phyloP scores from a whole-genome alignment of 164 flowering plant genomes.

The Cinnamomum micranthum region DNA sequence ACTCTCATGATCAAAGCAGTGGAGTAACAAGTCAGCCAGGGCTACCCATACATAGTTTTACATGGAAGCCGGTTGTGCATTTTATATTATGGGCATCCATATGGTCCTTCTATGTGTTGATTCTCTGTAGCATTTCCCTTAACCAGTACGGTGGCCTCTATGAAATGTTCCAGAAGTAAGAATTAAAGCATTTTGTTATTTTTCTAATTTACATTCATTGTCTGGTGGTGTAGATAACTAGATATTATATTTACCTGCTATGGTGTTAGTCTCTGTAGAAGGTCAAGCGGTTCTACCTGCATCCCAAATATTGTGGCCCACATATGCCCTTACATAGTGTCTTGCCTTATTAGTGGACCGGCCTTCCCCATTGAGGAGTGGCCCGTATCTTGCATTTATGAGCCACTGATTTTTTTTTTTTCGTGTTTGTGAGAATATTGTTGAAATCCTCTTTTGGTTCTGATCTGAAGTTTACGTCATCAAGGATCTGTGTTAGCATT shows the following conservation, averaged over 20 bases:
- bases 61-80: constrained; percentile 51
- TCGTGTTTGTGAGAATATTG: no score
- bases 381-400: no score
- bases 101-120: constrained; percentile 63
- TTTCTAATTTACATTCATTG: not conserved
- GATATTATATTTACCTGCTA: not conserved
- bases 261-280: no score
- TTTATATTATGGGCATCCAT: constrained; percentile 66
- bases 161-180: constrained; percentile 84
- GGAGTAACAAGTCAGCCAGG: constrained; percentile 13
- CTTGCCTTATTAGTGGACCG: no score
- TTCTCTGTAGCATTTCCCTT: constrained; percentile 61
- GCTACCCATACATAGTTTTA: constrained; percentile 26
- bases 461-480: not conserved
- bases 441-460: not conserved
- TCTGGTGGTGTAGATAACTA: not conserved
- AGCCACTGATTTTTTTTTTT: no score
- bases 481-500: not conserved
- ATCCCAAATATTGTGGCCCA: no score
- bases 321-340: no score
- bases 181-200: not conserved
- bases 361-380: no score
- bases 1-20: constrained; percentile 7
- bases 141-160: constrained; percentile 61
- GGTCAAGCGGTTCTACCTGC: no score